phyloP scores from a whole-genome alignment of 1,284 basidiomycete genomes.

The Microbotryomycetes sp. region DNA sequence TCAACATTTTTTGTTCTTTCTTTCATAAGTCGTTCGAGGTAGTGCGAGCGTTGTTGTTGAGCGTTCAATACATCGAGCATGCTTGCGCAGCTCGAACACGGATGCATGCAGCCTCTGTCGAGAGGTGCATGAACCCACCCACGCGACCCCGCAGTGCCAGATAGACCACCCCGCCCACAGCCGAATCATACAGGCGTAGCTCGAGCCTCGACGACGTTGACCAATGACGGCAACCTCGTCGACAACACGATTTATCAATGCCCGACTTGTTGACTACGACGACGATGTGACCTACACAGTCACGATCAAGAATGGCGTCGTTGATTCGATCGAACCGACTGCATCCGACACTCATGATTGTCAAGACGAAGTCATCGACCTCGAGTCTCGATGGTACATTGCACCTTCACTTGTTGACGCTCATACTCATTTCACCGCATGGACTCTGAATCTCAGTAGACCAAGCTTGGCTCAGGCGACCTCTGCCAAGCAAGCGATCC shows the following conservation, averaged over 20 bases:
- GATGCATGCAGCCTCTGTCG: no score
- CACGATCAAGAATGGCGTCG: conserved; percentile 17
- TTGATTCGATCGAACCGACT: conserved; percentile 11
- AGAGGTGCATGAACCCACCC: no score
- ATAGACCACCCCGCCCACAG: background rate
- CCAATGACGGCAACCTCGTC: no score
- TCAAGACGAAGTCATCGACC: conserved; percentile 11
- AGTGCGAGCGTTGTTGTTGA: no score
- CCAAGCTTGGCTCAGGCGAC: conserved; percentile 30
- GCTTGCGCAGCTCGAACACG: no score
- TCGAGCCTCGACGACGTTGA: no score
- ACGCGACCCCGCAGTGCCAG: no score
- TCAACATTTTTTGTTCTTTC: no score
- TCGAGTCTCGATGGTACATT: conserved; percentile 11
- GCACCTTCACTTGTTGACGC: conserved; percentile 36
- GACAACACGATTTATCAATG: conserved; percentile 23
- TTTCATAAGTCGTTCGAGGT: no score
- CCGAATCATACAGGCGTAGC: background rate
- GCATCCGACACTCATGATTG: background rate
- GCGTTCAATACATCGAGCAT: no score
- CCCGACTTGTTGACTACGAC: conserved; percentile 30
- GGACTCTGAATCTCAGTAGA: conserved; percentile 32
- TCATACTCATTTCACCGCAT: conserved; percentile 38
- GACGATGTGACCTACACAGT: conserved; percentile 21
- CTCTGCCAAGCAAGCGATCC: conserved; percentile 32